phyloP scores from a whole-genome alignment of 2,329 filamentous ascomycete species.

The Paraphoma sp. region DNA sequence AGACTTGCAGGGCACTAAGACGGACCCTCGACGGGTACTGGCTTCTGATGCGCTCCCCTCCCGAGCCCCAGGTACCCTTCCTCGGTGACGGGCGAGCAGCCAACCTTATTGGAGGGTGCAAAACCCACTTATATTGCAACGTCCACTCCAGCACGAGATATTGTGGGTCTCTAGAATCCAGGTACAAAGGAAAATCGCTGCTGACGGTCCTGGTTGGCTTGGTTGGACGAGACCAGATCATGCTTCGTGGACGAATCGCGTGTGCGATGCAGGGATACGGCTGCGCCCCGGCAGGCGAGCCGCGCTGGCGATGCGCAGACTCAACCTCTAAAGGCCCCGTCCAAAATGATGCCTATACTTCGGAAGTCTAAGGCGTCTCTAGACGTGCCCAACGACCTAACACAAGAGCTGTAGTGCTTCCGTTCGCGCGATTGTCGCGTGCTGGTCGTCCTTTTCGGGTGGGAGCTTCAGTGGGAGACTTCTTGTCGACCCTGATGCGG shows the following conservation, averaged over 20 bases:
- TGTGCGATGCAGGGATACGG: constrained; percentile 24
- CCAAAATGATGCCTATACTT: constrained; percentile 31
- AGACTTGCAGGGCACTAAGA: constrained; percentile 27
- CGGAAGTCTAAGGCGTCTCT: constrained; percentile 20
- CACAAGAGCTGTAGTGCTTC: constrained; percentile 9
- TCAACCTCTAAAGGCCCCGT: constrained; percentile 32
- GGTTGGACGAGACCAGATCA: constrained; percentile 17
- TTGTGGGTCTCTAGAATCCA: constrained; percentile 28
- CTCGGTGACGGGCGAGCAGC: constrained; percentile 23
- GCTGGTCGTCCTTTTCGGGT: constrained; percentile 13
- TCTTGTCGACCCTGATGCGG: constrained; percentile 20
- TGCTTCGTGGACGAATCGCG: constrained; percentile 31
- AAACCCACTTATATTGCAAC: constrained; percentile 17
- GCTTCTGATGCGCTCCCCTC: constrained; percentile 31
- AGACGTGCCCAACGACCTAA: constrained; percentile 14
- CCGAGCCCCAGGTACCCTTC: constrained; percentile 31
- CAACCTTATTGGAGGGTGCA: constrained; percentile 36
- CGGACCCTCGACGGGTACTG: constrained; percentile 35
- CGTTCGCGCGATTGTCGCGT: constrained; percentile 30
- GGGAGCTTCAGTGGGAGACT: constrained; percentile 1
- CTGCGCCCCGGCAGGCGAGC: constrained; percentile 13
- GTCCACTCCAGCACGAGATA: constrained; percentile 23
- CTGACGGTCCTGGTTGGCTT: constrained; percentile 36
- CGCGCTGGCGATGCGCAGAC: constrained; percentile 22
- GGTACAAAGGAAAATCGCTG: constrained; percentile 26